These are phyloP conservation scores for Kondoa subrosea DNA, from an alignment of 768 basidiomycete species.

Conservation along the genomic window DNA sequence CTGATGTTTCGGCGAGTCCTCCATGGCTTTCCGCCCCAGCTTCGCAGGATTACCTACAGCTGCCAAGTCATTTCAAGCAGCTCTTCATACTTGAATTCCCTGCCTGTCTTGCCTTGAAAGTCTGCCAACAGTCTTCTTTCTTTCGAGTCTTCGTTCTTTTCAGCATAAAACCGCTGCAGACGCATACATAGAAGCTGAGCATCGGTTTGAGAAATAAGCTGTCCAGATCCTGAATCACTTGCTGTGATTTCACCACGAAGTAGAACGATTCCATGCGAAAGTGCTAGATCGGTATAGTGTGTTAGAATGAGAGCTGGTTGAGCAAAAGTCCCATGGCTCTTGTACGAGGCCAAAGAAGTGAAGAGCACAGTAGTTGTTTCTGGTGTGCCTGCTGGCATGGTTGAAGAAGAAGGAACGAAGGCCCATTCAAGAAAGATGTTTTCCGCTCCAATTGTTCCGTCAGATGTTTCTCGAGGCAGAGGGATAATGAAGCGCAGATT, in stretches of 20 bases:
- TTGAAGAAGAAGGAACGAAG: constrained; percentile 44
- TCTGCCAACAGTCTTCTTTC: no score
- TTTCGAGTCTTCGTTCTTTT: no score
- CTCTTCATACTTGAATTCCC: no score
- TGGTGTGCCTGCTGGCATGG: constrained; percentile 31
- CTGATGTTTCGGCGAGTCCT: no score
- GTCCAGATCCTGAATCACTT: constrained; percentile 33
- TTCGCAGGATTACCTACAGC: no score
- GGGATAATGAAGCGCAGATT: constrained; percentile 74
- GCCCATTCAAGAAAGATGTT: constrained; percentile 48
- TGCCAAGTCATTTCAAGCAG: no score
- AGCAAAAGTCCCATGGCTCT: constrained; percentile 61
- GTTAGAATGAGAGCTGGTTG: constrained; percentile 82
- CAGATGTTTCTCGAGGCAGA: constrained; percentile 44
- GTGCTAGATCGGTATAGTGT: constrained; percentile 71
- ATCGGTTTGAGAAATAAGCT: constrained; percentile 39
- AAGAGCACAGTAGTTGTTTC: constrained; percentile 58
- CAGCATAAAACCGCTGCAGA: constrained; percentile 61
- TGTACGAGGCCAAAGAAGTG: constrained; percentile 87
- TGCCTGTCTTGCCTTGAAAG: no score
- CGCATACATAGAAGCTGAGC: constrained; percentile 66
- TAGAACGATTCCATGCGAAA: constrained; percentile 63
- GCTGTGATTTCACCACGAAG: constrained; percentile 83
- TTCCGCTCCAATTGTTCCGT: constrained; percentile 41
- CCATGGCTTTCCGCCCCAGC: no score